Base-by-base conservation (phyloP, 352 stramenopile genomes). In the Phytophthora cactorum region DNA sequence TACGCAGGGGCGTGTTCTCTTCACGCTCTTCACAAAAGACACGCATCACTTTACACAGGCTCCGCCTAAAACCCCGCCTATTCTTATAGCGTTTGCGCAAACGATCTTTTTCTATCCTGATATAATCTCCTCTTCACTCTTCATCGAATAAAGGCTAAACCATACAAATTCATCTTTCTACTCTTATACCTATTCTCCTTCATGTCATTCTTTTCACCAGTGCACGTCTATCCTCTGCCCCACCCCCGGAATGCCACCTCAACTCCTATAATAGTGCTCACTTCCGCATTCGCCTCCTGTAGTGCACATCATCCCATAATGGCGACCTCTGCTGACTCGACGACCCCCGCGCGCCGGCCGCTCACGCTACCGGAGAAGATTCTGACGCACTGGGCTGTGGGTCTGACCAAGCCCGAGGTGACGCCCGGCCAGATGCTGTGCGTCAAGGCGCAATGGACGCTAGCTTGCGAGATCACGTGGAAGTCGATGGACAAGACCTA, bases 401-500 rank as follows among this genome's bases (percentile, higher is more conserved):
- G 86, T 2, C 81, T 93, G 31, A 80, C 76, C 25, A 72, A 85
- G 56, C 84, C 84, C 22, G 82, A 85, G 63, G 77, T 95, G 10
- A 53, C 78, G 34, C 83, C 84, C 2, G 82, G 81, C 15, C 81
- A 95, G 56, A 92, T 95, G 83, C 77, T 95, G 59, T 95, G 86
- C 71, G 86, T 95, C 41, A 93, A 95, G 63, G 77, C 81, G 44
- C 81, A 93, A 70, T 95, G 86, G 86, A 93, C 86, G 59, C 74
- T 95, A 25, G 86, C 86, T 14, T 92, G 86, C 64, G 86, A 95
- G 72, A 92, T 95, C 78, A 95, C 86, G 63, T 95, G 86, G 86
- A 95, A 95, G 73, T 92, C 84, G 15, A 95, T 95, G 86, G 86
- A 95, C 84, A 95, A 95, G 68, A 93, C 86, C 59, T 92, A 93